Evolutionary conservation across 805 yeast species (phyloP).

Genomic region (Lipomyces mesembrius): DNA sequence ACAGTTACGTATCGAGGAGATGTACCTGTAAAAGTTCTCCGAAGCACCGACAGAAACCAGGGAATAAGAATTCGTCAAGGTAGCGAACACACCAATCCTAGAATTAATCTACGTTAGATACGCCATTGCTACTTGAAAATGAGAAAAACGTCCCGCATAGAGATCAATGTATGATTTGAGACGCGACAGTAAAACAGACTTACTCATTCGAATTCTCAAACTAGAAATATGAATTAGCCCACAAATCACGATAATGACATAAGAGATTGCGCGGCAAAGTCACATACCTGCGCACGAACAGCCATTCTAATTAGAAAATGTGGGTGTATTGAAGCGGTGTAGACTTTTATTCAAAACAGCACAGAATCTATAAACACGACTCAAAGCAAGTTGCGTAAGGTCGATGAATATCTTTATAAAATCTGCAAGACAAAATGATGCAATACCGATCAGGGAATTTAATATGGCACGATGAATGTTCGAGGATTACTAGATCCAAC

Average conservation of each 20-base stretch:
- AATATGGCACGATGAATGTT: no score
- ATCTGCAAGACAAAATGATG: neutral
- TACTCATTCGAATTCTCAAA: slow-evolving; percentile 82
- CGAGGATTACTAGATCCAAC: neutral
- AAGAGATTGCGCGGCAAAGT: neutral
- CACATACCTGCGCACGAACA: slow-evolving; percentile 45
- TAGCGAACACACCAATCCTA: slow-evolving; percentile 87
- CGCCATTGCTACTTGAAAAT: neutral
- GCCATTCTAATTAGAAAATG: slow-evolving; percentile 41
- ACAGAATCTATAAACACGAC: neutral
- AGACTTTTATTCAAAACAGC: neutral
- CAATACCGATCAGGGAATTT: neutral
- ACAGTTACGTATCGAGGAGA: neutral
- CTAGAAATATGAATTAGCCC: slow-evolving; percentile 39
- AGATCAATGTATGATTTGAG: no score
- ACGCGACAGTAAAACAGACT: slow-evolving; percentile 19
- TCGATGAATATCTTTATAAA: neutral
- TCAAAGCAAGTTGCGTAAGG: neutral
- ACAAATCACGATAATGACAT: neutral
- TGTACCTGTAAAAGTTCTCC: slow-evolving; percentile 58
- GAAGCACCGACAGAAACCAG: slow-evolving; percentile 97
- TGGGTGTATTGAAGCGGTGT: neutral
- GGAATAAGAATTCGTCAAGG: slow-evolving; percentile 93
- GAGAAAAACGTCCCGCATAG: no score
- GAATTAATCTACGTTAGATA: neutral